These are phyloP conservation scores for Scenedesmus sp. DNA, from an alignment of 163 green algal species.

Conservation along the genomic window DNA sequence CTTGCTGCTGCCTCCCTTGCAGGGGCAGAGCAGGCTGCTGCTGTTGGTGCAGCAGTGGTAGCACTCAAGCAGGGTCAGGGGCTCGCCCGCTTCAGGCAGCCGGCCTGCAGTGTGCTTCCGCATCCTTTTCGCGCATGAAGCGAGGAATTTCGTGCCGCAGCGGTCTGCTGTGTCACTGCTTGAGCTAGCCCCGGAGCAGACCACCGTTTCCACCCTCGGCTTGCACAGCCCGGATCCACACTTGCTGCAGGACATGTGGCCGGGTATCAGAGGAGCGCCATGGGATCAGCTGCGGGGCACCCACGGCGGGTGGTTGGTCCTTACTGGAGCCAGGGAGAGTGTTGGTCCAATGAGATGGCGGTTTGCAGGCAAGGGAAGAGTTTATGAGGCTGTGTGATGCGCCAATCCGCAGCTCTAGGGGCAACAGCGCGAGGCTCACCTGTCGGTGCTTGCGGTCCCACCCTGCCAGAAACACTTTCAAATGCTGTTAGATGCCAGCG, in stretches of 20 bases:
- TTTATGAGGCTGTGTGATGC: background rate
- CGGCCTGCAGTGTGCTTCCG: background rate
- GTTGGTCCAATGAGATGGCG: background rate
- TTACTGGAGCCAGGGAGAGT: background rate
- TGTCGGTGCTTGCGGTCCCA: constrained; percentile 4
- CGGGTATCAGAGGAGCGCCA: background rate
- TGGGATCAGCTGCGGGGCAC: background rate
- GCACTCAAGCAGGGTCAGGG: background rate
- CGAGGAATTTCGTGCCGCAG: background rate
- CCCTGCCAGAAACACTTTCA: constrained; percentile 8
- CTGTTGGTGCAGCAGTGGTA: constrained; percentile 17
- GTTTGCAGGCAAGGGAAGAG: background rate
- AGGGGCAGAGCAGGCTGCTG: background rate
- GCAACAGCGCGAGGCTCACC: background rate
- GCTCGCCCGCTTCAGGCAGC: background rate
- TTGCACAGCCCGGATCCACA: background rate
- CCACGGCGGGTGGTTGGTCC: background rate
- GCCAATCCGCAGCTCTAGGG: background rate
- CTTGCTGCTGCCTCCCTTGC: constrained; percentile 12
- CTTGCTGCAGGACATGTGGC: background rate
- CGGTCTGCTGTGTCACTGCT: background rate
- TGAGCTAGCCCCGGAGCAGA: background rate
- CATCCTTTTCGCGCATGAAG: background rate
- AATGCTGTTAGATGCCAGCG: background rate
- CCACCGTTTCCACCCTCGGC: background rate